Conservation (phyloP, 2,329 filamentous ascomycete species). For the Teratosphaeria pseudoeucalypti region DNA sequence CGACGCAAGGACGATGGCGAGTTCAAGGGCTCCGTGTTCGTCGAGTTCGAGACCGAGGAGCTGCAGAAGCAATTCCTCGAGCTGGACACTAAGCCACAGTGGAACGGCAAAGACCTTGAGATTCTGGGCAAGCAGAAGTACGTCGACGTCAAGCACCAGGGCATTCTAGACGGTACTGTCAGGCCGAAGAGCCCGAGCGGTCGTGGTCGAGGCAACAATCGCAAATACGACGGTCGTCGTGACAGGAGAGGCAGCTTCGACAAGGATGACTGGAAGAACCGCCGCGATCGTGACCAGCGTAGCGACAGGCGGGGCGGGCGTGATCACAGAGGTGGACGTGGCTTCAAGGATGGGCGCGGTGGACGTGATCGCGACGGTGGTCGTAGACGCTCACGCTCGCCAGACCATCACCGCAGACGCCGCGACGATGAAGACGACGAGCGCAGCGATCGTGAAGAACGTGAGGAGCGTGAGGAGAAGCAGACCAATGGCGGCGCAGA, state of each 20-base stretch:
- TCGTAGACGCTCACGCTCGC: constrained; percentile 1
- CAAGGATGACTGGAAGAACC: constrained; percentile 7
- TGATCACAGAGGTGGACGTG: constrained; percentile 5
- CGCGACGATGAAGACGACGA: not conserved
- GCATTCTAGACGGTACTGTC: constrained; percentile 34
- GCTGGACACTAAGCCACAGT: constrained; percentile 71
- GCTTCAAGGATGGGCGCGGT: not conserved
- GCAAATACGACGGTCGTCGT: not conserved
- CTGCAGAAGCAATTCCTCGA: constrained; percentile 69
- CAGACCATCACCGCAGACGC: not conserved
- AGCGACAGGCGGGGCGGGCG: constrained; percentile 2
- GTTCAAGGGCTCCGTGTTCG: constrained; percentile 96
- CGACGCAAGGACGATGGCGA: constrained; percentile 60
- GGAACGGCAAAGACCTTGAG: constrained; percentile 66
- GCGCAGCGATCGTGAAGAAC: not conserved
- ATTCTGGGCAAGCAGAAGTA: constrained; percentile 87
- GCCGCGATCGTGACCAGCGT: constrained; percentile 5
- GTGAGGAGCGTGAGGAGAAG: not conserved
- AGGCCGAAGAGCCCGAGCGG: constrained; percentile 12
- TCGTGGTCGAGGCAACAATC: constrained; percentile 13
- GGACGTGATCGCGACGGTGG: constrained; percentile 1
- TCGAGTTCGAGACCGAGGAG: constrained; percentile 77
- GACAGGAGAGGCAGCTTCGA: constrained; percentile 2
- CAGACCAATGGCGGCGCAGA: not conserved
- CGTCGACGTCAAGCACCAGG: constrained; percentile 43